Conservation (phyloP, 306 rosid genomes). For the Quercus wislizeni region DNA sequence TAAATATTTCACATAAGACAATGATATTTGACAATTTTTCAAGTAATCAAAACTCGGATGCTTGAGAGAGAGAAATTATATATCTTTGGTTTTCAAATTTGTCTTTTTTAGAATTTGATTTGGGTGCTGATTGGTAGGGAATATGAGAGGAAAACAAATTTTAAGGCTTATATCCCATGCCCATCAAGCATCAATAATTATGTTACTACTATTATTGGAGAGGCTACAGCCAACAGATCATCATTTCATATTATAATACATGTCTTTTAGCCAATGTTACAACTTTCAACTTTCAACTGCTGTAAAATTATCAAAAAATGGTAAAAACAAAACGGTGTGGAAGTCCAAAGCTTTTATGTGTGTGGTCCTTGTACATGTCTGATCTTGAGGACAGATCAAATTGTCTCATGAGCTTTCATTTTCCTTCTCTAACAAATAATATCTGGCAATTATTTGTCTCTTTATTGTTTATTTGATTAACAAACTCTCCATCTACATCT, state of each 20-base stretch:
- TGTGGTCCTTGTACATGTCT: conserved; percentile 21
- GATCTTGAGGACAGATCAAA: neutral
- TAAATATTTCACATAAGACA: too few species aligned
- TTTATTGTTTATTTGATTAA: neutral
- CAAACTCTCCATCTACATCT: neutral
- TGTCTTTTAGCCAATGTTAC: too few species aligned
- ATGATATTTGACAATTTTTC: too few species aligned
- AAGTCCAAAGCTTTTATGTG: neutral
- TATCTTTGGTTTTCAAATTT: too few species aligned
- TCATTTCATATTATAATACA: neutral
- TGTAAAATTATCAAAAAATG: neutral
- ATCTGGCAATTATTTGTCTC: conserved; percentile 19
- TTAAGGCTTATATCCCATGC: too few species aligned
- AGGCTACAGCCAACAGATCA: neutral
- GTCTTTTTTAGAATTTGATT: too few species aligned
- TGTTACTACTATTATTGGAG: conserved; percentile 14
- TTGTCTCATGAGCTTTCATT: conserved; percentile 26
- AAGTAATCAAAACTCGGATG: too few species aligned
- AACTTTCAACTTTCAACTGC: neutral
- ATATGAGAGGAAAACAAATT: neutral
- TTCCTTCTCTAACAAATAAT: conserved; percentile 4
- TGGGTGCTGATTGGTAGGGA: neutral
- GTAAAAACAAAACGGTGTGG: neutral
- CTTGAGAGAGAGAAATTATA: too few species aligned
- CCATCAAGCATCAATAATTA: neutral